Percentiles rank a stretch among this genome's conserved stretches.
These are phyloP conservation scores for Nothomitra cinnamomea DNA, from an alignment of 2,329 filamentous ascomycete genomes.

Conservation along the genomic window DNA sequence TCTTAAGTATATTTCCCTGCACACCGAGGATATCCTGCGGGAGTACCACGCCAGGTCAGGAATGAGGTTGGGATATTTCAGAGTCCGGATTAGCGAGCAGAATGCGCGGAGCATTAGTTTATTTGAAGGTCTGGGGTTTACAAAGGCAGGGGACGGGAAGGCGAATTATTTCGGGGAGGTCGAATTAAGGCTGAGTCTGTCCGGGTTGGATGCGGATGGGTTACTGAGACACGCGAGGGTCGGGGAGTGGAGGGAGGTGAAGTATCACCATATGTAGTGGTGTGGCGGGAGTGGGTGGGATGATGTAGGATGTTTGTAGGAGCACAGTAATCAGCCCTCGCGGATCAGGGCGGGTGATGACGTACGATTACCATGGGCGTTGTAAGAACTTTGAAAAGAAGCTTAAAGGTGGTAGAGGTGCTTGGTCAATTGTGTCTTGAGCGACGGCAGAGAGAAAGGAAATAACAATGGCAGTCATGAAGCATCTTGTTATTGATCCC, in stretches of 20 bases:
- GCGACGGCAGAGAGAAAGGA: too few species aligned
- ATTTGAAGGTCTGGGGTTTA: conserved; percentile 44
- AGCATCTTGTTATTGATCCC: background rate
- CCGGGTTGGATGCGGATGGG: background rate
- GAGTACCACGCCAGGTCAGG: conserved; percentile 30
- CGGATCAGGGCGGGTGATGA: too few species aligned
- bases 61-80: conserved; percentile 27
- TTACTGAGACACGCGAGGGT: background rate
- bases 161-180: conserved; percentile 53
- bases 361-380: too few species aligned
- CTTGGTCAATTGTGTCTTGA: too few species aligned
- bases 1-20: conserved; percentile 45
- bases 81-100: conserved; percentile 42
- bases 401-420: too few species aligned
- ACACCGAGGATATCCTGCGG: conserved; percentile 35
- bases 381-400: too few species aligned
- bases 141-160: conserved; percentile 26
- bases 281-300: too few species aligned
- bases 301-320: too few species aligned
- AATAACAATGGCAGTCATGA: background rate
- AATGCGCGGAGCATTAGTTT: conserved; percentile 40
- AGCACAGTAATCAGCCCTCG: too few species aligned
- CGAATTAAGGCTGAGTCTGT: conserved; percentile 27
- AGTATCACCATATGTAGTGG: background rate
- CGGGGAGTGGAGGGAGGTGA: background rate